Evolutionary conservation across 768 basidiomycete species (phyloP), one percentile per base, ranked within the genome.

Genomic region (Tricholoma terreum): DNA sequence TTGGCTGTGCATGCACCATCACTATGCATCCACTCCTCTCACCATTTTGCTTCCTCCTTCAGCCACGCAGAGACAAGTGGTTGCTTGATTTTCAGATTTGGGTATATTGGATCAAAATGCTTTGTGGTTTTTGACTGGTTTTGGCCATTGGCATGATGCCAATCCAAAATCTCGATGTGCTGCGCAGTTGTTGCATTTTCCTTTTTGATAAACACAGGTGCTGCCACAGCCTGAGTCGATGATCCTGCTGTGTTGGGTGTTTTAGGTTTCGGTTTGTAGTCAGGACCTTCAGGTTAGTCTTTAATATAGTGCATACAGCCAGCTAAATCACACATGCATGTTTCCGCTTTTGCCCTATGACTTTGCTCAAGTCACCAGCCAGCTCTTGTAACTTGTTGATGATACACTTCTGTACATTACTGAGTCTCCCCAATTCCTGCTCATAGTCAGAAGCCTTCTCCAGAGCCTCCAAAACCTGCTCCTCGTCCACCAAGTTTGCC

Each of bases 361-460:
- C 56, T 31, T 52, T 57, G 21, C 30, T 33, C 35, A 58, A 46
- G 36, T 57, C 55, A 35, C 59, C 56, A 27, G 35, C 59, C 56
- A 42, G 50, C 38, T 57, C 56, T 43, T 38, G 50, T 36, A 60
- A 50, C 40, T 24, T 57, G 33, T 51, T 52, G 49, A 66, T 53
- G 49, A 60, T 52, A 27, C 45, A 58, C 59, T 64, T 66, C 48
- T 31, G 58, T 81, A 84, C 59, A 68, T 89, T 57, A 85, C 87
- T 69, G 78, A 81, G 66, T 84, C 86, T 0, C 83, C 89, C 71
- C 87, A 89, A 75, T 78, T 85, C 3, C 87, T 90, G 63, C 81
- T 87, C 61, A 87, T 62, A 89, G 75, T 82, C 84, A 4, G 89
- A 91, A 65, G 79, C 84, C 24, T 49, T 49, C 46, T 9, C 58